phyloP scores from a whole-genome alignment of 140 eudicot genomes.

The Ambrosia hybrid region DNA sequence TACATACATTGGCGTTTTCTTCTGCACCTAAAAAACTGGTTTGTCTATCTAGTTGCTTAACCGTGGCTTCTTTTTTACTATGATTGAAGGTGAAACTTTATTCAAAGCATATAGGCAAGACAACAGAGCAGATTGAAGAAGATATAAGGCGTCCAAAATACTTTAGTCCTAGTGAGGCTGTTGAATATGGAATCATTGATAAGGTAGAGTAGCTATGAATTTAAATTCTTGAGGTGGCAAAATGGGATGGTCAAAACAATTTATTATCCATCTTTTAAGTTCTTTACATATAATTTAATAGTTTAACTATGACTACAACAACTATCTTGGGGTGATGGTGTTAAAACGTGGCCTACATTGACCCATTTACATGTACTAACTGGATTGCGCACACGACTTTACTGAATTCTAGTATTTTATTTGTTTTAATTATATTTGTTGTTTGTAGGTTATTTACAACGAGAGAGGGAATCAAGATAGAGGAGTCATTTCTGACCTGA shows the following conservation, averaged over 20 bases:
- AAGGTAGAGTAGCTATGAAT: constrained; percentile 47
- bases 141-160: constrained; percentile 95
- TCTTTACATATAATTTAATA: background rate
- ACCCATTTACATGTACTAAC: background rate
- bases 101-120: constrained; percentile 70
- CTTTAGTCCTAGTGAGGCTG: constrained; percentile 93
- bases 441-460: constrained; percentile 68
- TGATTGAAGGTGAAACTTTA: constrained; percentile 71
- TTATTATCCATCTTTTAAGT: constrained; percentile 6
- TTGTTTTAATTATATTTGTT: background rate
- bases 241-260: background rate
- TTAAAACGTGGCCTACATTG: background rate
- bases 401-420: background rate
- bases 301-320: background rate
- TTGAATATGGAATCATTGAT: constrained; percentile 96
- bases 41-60: background rate
- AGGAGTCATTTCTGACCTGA: constrained; percentile 72
- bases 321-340: background rate
- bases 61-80: background rate
- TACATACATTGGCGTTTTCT: constrained; percentile 8
- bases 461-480: constrained; percentile 61
- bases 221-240: background rate
- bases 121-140: constrained; percentile 76
- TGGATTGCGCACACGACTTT: background rate
- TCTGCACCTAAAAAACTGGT: background rate